Percentiles rank a stretch among this genome's conserved stretches.
phyloP scores from a whole-genome alignment of 225 moss, liverwort and hornwort species.

The Lunularia cruciata region DNA sequence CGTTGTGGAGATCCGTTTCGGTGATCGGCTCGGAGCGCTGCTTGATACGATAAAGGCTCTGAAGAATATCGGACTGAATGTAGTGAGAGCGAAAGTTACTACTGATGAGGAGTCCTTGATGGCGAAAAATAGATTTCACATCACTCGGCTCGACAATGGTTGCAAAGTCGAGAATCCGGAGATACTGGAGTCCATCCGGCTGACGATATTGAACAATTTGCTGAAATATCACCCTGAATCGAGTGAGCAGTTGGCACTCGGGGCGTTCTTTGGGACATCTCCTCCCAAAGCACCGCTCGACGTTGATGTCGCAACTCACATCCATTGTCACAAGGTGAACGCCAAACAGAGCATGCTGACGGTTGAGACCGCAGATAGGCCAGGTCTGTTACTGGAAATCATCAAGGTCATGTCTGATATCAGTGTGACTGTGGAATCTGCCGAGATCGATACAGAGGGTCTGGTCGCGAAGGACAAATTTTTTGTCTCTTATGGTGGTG shows the following conservation, averaged over 20 bases:
- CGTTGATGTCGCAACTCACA: conserved; percentile 84
- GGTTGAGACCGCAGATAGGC: conserved; percentile 90
- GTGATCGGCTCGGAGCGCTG: conserved; percentile 81
- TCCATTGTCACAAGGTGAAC: conserved; percentile 49
- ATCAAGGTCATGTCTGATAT: conserved; percentile 75
- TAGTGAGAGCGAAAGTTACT: conserved; percentile 60
- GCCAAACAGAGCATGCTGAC: conserved; percentile 51
- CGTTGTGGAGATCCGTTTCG: conserved; percentile 79
- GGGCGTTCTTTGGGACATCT: conserved; percentile 51
- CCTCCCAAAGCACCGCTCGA: conserved; percentile 57
- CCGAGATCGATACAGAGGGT: conserved; percentile 87
- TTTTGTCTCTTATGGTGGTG: conserved; percentile 83
- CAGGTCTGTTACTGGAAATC: conserved; percentile 85
- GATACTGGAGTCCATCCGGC: conserved; percentile 79
- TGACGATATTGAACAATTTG: conserved; percentile 88
- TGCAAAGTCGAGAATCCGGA: conserved; percentile 85
- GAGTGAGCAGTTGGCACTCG: conserved; percentile 80
- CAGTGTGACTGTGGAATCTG: conserved; percentile 83
- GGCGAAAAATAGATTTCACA: conserved; percentile 66
- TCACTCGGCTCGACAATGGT: conserved; percentile 73
- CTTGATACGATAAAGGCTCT: conserved; percentile 86
- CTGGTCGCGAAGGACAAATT: conserved; percentile 83
- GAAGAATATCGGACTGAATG: conserved; percentile 79
- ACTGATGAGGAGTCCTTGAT: conserved; percentile 37
- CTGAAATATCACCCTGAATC: conserved; percentile 96